Evolutionary conservation across 2,329 filamentous ascomycete species (phyloP).

Genomic region (Pleoardoris graminearum): DNA sequence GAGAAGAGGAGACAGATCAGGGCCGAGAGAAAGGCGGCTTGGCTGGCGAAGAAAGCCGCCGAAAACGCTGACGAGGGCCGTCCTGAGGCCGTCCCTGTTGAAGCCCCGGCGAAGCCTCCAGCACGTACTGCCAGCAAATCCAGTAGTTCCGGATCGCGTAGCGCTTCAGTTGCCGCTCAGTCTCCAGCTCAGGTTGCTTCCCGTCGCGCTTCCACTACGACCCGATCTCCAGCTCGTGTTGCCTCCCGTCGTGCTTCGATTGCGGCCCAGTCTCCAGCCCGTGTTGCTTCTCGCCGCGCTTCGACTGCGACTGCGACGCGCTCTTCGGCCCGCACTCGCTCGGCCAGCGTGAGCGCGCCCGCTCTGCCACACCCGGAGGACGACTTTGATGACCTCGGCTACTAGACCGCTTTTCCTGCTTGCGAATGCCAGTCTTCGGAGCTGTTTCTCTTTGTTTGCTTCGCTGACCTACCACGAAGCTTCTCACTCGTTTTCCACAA

Average conservation of each 20-base stretch:
- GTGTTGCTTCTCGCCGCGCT: not conserved
- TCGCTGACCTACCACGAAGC: not conserved
- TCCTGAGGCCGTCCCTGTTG: not conserved
- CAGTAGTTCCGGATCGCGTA: not conserved
- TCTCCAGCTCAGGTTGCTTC: not conserved
- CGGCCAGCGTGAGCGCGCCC: not conserved
- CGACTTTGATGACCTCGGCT: not conserved
- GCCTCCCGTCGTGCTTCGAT: not conserved
- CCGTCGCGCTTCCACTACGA: not conserved
- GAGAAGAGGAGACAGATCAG: slow-evolving; percentile 11
- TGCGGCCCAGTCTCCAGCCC: too few relatives aligned
- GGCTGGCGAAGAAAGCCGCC: slow-evolving; percentile 10
- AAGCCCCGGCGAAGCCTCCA: not conserved
- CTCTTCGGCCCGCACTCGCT: not conserved
- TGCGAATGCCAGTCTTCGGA: too few relatives aligned
- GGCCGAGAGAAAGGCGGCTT: slow-evolving; percentile 9
- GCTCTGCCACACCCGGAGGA: not conserved
- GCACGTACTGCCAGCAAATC: not conserved
- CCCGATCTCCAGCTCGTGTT: not conserved
- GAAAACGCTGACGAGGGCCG: not conserved
- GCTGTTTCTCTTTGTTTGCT: not conserved
- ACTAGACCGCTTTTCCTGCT: not conserved
- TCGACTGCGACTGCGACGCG: not conserved
- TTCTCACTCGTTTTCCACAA: not conserved
- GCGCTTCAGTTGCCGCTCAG: not conserved